Evolutionary conservation across 345 rosid species (phyloP).

Genomic region (Sisymbrium altissimum): DNA sequence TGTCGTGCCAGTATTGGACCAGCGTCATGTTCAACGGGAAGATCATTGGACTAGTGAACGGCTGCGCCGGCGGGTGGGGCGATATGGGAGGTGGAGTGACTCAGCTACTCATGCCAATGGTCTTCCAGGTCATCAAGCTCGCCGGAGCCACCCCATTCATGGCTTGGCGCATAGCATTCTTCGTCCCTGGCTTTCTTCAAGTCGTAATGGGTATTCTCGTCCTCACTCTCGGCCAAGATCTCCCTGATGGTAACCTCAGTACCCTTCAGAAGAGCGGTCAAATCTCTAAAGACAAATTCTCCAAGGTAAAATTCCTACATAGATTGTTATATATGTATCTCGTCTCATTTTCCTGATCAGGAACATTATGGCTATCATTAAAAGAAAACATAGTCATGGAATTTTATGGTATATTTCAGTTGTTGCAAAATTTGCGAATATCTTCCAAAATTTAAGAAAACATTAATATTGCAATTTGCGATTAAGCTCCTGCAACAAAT

Average conservation of each 20-base stretch:
- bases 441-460: too few species aligned
- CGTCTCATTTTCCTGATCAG: not conserved
- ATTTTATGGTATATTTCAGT: too few species aligned
- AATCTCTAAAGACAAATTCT: slow-evolving; percentile 65
- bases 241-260: slow-evolving; percentile 80
- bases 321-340: too few species aligned
- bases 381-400: not conserved
- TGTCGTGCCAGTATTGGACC: slow-evolving; percentile 89
- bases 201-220: slow-evolving; percentile 64
- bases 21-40: slow-evolving; percentile 80
- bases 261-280: slow-evolving; percentile 66
- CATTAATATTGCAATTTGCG: too few species aligned
- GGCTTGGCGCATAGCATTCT: slow-evolving; percentile 88
- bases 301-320: slow-evolving; percentile 39
- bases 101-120: slow-evolving; percentile 74
- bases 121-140: slow-evolving; percentile 48
- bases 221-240: slow-evolving; percentile 71
- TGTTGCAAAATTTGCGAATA: too few species aligned
- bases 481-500: too few species aligned
- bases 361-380: not conserved
- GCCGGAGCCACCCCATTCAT: slow-evolving; percentile 66
- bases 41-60: slow-evolving; percentile 77
- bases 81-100: slow-evolving; percentile 89
- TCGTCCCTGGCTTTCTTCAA: slow-evolving; percentile 65
- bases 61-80: slow-evolving; percentile 87